A percentile compares a stretch with the other conserved stretches of the same genome.
Evolutionary conservation across 805 yeast species (phyloP).

Genomic region (Kazachstania psychrophila): DNA sequence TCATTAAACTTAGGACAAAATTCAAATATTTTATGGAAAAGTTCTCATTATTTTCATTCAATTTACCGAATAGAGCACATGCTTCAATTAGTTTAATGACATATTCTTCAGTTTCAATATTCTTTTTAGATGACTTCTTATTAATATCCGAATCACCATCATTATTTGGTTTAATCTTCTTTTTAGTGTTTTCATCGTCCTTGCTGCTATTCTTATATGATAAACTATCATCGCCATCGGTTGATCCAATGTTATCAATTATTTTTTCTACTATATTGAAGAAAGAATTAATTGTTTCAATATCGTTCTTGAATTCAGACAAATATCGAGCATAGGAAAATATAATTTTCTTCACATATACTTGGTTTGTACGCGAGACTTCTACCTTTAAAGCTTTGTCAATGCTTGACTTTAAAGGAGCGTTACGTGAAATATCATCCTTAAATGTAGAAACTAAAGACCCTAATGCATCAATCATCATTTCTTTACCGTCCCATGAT

Average conservation of each 20-base stretch:
- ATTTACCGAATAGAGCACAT: slow-evolving; percentile 30
- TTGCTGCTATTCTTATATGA: slow-evolving; percentile 22
- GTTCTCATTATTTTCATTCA: slow-evolving; percentile 11
- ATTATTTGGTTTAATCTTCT: slow-evolving; percentile 21
- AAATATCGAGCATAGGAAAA: slow-evolving; percentile 45
- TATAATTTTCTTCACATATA: slow-evolving; percentile 51
- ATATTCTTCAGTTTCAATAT: slow-evolving; percentile 42
- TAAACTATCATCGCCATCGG: background rate
- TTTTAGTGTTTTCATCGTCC: slow-evolving; percentile 18
- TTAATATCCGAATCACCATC: no score
- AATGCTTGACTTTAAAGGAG: slow-evolving; percentile 32
- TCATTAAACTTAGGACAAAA: slow-evolving; percentile 27
- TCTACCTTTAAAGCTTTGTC: slow-evolving; percentile 45
- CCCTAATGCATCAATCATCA: slow-evolving; percentile 61
- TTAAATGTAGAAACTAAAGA: slow-evolving; percentile 42
- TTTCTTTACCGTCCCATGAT: slow-evolving; percentile 83
- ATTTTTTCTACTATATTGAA: slow-evolving; percentile 32
- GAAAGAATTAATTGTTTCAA: slow-evolving; percentile 11
- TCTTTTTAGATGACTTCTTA: slow-evolving; percentile 34
- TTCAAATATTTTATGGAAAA: slow-evolving; percentile 9
- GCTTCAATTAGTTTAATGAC: slow-evolving; percentile 32
- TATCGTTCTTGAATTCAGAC: slow-evolving; percentile 27
- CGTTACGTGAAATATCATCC: slow-evolving; percentile 24
- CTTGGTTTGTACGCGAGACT: slow-evolving; percentile 54
- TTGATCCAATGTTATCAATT: slow-evolving; percentile 27